Percentiles rank a stretch among this genome's conserved stretches.
Conservation (phyloP, 805 yeast genomes). For the Starmera dryadoides region DNA sequence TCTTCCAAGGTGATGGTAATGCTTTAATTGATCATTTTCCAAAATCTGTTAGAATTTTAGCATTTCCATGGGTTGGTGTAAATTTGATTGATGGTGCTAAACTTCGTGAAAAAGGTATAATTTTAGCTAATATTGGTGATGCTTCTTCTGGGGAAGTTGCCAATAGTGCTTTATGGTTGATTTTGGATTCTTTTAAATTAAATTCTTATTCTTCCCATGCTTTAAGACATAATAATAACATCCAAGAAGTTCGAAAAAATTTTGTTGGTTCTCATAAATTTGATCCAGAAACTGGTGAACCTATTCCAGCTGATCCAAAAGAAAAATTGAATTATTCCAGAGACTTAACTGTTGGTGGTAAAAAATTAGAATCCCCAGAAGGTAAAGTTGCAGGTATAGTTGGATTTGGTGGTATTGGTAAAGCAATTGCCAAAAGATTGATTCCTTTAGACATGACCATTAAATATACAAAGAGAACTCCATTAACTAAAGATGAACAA, state of each 20-base stretch:
- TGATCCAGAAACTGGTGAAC: constrained; percentile 25
- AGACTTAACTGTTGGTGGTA: constrained; percentile 39
- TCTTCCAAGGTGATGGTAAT: constrained; percentile 35
- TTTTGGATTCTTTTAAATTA: constrained; percentile 54
- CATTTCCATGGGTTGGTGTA: constrained; percentile 56
- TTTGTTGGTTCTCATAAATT: constrained; percentile 25
- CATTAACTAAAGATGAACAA: constrained; percentile 26
- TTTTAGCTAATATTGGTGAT: constrained; percentile 55
- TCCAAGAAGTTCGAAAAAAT: constrained; percentile 37
- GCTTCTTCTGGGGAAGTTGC: constrained; percentile 64
- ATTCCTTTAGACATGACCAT: constrained; percentile 56
- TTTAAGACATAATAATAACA: constrained; percentile 31
- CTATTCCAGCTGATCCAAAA: constrained; percentile 20
- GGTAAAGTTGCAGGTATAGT: constrained; percentile 56
- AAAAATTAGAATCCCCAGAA: constrained; percentile 41
- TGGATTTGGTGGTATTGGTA: constrained; percentile 76
- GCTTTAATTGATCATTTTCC: constrained; percentile 42
- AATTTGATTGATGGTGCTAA: constrained; percentile 42
- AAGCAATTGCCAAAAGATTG: constrained; percentile 51
- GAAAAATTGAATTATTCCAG: constrained; percentile 29
- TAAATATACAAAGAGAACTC: constrained; percentile 51
- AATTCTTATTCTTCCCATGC: constrained; percentile 38
- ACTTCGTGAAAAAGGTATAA: constrained; percentile 39
- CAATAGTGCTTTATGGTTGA: constrained; percentile 55
- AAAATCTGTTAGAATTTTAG: constrained; percentile 34